These are phyloP conservation scores for Periconia sp. DNA, from an alignment of 2,329 filamentous ascomycete genomes.

Conservation along the genomic window DNA sequence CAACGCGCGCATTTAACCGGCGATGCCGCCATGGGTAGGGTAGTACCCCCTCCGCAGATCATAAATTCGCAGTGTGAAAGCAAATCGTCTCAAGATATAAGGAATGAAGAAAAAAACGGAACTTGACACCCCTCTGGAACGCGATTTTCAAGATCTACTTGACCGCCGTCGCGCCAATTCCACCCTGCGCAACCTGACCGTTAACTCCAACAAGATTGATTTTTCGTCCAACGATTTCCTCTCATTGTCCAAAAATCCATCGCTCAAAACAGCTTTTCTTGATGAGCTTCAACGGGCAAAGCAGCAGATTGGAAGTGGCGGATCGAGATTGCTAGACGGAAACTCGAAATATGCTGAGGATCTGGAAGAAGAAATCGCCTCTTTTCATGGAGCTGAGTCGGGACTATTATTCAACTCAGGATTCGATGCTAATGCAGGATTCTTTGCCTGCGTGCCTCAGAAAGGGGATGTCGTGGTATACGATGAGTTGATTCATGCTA, in stretches of 20 bases:
- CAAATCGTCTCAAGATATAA: not conserved
- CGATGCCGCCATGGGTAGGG: not conserved
- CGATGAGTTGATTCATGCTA: constrained; percentile 74
- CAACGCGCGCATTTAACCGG: not conserved
- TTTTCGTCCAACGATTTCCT: constrained; percentile 70
- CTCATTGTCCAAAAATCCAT: constrained; percentile 54
- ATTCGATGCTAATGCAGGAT: constrained; percentile 53
- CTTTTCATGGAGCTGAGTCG: constrained; percentile 60
- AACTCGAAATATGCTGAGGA: constrained; percentile 63
- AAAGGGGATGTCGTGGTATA: constrained; percentile 61
- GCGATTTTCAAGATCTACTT: constrained; percentile 34
- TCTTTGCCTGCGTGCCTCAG: constrained; percentile 53
- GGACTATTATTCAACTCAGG: constrained; percentile 63
- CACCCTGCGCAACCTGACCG: constrained; percentile 34
- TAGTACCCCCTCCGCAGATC: not conserved
- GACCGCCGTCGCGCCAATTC: constrained; percentile 42
- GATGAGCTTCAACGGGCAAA: constrained; percentile 44
- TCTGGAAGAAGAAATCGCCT: constrained; percentile 61
- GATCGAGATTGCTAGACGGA: constrained; percentile 66
- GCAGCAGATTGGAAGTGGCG: constrained; percentile 57
- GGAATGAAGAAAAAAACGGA: constrained; percentile 7
- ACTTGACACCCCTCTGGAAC: constrained; percentile 19
- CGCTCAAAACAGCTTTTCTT: constrained; percentile 53
- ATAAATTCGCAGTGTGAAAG: not conserved
- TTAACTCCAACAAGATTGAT: constrained; percentile 48